phyloP scores from a whole-genome alignment of 495 filamentous ascomycete genomes.

The Tricharina praecox region DNA sequence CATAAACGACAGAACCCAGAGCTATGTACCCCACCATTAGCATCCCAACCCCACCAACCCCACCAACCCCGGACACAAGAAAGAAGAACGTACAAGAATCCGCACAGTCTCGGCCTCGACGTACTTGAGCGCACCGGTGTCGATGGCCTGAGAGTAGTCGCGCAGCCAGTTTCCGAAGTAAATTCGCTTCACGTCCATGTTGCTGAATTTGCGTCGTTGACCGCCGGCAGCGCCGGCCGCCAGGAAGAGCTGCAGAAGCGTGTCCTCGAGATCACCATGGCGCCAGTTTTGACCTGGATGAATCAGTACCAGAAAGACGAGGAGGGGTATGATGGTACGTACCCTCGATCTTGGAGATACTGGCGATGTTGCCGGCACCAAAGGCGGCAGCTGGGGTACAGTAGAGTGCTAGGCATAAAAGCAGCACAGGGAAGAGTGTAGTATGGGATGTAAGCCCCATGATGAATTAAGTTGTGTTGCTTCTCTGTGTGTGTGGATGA shows the following conservation, averaged over 20 bases:
- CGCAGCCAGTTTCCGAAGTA: conserved; percentile 88
- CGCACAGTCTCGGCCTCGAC: conserved; percentile 80
- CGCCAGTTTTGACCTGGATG: conserved; percentile 68
- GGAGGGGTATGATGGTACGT: neutral
- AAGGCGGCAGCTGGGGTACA: conserved; percentile 57
- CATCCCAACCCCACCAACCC: too few species aligned
- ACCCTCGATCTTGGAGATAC: conserved; percentile 52
- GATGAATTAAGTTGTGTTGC: neutral
- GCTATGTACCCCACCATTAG: too few species aligned
- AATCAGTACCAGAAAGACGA: too few species aligned
- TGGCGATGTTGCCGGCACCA: conserved; percentile 69
- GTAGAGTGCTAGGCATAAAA: conserved; percentile 28
- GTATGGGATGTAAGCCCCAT: neutral
- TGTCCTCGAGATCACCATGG: conserved; percentile 92
- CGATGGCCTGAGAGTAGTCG: conserved; percentile 66
- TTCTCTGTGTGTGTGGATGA: neutral
- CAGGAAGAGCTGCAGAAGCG: conserved; percentile 56
- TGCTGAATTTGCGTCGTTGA: conserved; percentile 54
- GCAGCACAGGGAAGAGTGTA: conserved; percentile 1
- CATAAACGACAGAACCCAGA: conserved; percentile 42
- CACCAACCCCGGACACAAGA: too few species aligned
- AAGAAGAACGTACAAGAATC: too few species aligned
- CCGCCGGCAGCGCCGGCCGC: conserved; percentile 53
- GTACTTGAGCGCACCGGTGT: conserved; percentile 74
- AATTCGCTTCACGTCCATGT: conserved; percentile 69